Conservation (phyloP, 805 yeast species). For the Diddensiella caesifluorescens region DNA sequence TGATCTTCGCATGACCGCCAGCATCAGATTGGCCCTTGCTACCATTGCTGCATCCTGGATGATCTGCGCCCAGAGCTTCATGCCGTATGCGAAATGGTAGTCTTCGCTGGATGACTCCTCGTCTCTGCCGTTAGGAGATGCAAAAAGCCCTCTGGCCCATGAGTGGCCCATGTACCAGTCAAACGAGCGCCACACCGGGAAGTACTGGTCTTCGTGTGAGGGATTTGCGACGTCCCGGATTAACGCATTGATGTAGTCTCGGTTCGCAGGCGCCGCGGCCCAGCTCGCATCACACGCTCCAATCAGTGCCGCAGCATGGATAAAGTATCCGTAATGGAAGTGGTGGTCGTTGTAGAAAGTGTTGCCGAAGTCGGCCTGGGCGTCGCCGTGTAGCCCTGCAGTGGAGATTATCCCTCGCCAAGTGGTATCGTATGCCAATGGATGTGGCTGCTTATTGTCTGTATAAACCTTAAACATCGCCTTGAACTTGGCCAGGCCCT, state of each 20-base stretch:
- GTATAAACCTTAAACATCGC: conserved; percentile 60
- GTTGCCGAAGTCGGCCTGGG: conserved; percentile 66
- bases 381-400: conserved; percentile 45
- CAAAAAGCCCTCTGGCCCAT: conserved; percentile 66
- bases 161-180: conserved; percentile 74
- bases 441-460: conserved; percentile 55
- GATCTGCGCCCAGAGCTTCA: conserved; percentile 63
- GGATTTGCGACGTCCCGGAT: conserved; percentile 68
- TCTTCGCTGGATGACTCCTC: conserved; percentile 72
- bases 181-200: conserved; percentile 61
- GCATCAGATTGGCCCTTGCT: conserved; percentile 51
- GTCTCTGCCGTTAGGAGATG: conserved; percentile 62
- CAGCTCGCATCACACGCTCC: conserved; percentile 56
- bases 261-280: conserved; percentile 43
- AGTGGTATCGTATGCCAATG: conserved; percentile 63
- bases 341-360: conserved; percentile 82
- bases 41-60: conserved; percentile 49
- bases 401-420: conserved; percentile 78
- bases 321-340: conserved; percentile 79
- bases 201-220: conserved; percentile 41
- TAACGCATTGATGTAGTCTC: conserved; percentile 54
- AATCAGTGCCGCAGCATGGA: conserved; percentile 77
- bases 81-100: conserved; percentile 60
- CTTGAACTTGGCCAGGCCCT: conserved; percentile 51
- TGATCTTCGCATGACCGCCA: conserved; percentile 50